A percentile compares a stretch with the other conserved stretches of the same genome.
Evolutionary conservation across 2,329 filamentous ascomycete species (phyloP).

Genomic region (Fusarium sp.): DNA sequence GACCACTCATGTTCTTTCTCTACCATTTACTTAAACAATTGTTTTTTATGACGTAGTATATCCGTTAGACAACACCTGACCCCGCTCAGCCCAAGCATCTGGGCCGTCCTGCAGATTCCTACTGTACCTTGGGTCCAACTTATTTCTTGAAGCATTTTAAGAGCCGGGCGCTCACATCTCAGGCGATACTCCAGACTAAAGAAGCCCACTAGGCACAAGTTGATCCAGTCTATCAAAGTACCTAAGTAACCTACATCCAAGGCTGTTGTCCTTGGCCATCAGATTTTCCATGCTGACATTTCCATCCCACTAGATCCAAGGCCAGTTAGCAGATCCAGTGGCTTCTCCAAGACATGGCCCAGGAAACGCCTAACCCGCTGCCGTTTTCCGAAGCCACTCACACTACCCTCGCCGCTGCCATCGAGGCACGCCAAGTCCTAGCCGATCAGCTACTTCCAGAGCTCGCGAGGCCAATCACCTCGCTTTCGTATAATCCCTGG

Average conservation of each 20-base stretch:
- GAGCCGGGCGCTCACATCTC: neutral
- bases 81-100: neutral
- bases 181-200: accelerated
- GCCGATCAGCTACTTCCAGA: neutral
- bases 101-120: neutral
- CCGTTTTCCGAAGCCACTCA: neutral
- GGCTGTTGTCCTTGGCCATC: neutral
- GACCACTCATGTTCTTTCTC: neutral
- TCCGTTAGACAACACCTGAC: neutral
- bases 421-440: neutral
- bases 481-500: neutral
- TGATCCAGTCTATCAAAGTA: neutral
- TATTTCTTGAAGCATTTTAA: neutral
- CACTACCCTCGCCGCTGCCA: neutral
- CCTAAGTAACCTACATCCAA: neutral
- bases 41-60: neutral
- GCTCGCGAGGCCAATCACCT: neutral
- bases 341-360: neutral
- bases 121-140: neutral
- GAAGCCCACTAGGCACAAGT: neutral
- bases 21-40: neutral
- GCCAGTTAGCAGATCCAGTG: neutral
- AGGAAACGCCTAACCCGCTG: neutral
- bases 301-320: neutral
- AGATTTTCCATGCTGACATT: neutral